Evolutionary conservation across 2,329 filamentous ascomycete genomes (phyloP).

Genomic region (Fusarium sp.): DNA sequence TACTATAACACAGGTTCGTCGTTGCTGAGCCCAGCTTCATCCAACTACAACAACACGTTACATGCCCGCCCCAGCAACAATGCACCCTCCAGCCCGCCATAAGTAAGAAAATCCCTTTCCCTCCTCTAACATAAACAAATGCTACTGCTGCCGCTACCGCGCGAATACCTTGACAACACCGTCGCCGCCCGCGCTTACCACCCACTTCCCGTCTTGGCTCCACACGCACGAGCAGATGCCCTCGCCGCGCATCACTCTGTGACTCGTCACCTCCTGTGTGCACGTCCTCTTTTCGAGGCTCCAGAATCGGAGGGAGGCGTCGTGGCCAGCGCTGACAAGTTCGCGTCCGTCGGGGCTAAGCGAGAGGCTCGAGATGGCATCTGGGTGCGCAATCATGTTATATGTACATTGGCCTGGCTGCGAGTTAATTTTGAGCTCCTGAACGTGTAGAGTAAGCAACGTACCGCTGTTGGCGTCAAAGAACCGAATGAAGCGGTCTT

Average conservation of each 20-base stretch:
- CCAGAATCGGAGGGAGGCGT: slow-evolving; percentile 97
- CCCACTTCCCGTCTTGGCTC: slow-evolving; percentile 95
- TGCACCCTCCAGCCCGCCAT: slow-evolving; percentile 16
- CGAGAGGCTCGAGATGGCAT: slow-evolving; percentile 90
- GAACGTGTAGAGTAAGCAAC: slow-evolving; percentile 58
- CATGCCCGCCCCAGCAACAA: slow-evolving; percentile 25
- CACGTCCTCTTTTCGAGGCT: slow-evolving; percentile 94
- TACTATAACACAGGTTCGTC: slow-evolving; percentile 36
- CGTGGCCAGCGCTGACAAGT: slow-evolving; percentile 94
- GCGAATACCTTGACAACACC: slow-evolving; percentile 95
- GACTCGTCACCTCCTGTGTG: slow-evolving; percentile 93
- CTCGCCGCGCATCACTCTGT: slow-evolving; percentile 94
- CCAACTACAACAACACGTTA: slow-evolving; percentile 27
- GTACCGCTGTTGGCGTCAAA: slow-evolving; percentile 99
- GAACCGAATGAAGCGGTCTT: slow-evolving; percentile 95
- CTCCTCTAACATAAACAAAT: not conserved
- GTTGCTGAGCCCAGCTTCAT: slow-evolving; percentile 24
- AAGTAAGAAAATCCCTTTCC: slow-evolving; percentile 9
- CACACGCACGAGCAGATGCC: slow-evolving; percentile 95
- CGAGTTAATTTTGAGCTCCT: slow-evolving; percentile 19
- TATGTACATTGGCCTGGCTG: slow-evolving; percentile 94
- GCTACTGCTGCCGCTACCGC: slow-evolving; percentile 34
- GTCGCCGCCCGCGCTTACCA: slow-evolving; percentile 94
- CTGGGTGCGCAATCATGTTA: slow-evolving; percentile 96
- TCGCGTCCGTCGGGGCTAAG: slow-evolving; percentile 94